Percentiles rank a stretch among this genome's conserved stretches.
Evolutionary conservation across 2,329 filamentous ascomycete genomes (phyloP).

Genomic region (Geosmithia putterillii): DNA sequence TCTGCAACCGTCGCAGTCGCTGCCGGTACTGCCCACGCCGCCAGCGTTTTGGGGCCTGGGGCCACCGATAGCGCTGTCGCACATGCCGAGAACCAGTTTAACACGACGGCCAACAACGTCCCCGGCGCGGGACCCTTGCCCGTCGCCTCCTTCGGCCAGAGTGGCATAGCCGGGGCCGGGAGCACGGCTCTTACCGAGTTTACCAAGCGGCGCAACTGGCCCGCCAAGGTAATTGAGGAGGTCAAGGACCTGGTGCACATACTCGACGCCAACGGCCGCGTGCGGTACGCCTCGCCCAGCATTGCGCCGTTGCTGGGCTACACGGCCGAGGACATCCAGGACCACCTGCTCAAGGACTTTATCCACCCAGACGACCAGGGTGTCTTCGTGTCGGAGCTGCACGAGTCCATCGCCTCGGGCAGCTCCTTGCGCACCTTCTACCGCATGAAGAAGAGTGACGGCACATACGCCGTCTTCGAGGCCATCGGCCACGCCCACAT

Average conservation of each 20-base stretch:
- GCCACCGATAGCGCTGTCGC: conserved; percentile 16
- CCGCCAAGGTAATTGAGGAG: conserved; percentile 79
- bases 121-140: conserved; percentile 30
- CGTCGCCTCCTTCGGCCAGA: conserved; percentile 20
- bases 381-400: conserved; percentile 77
- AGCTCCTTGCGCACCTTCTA: conserved; percentile 76
- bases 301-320: conserved; percentile 66
- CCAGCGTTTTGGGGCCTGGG: too few species aligned
- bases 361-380: conserved; percentile 78
- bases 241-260: conserved; percentile 82
- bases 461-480: conserved; percentile 70
- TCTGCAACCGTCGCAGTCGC: neutral
- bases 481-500: conserved; percentile 88
- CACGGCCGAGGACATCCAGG: conserved; percentile 54
- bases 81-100: conserved; percentile 19
- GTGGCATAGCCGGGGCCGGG: conserved; percentile 3
- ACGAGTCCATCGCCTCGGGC: conserved; percentile 76
- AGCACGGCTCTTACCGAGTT: conserved; percentile 42
- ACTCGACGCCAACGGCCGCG: conserved; percentile 69
- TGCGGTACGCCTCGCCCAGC: conserved; percentile 78
- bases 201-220: conserved; percentile 61
- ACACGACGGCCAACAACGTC: conserved; percentile 20
- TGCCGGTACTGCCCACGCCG: neutral
- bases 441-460: conserved; percentile 65
- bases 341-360: conserved; percentile 66